Evolutionary conservation across 371 early-diverging fungal genomes (phyloP).

Genomic region (Mucor ambiguus): DNA sequence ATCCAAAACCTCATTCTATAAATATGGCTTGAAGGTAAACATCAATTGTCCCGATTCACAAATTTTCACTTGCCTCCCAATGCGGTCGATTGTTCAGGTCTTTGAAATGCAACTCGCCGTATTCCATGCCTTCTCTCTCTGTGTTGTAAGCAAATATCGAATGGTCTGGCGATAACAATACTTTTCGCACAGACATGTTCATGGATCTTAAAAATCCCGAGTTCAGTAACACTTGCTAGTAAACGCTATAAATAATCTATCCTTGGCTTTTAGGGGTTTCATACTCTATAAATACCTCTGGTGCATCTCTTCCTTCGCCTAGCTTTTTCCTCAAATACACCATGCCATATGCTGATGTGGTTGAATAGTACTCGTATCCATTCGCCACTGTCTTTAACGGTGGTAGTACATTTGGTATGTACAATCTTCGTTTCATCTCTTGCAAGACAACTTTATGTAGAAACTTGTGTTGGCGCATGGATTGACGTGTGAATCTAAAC

Average conservation of each 20-base stretch:
- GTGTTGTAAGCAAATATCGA: conserved; percentile 63
- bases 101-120: conserved; percentile 66
- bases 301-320: conserved; percentile 41
- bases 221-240: conserved; percentile 60
- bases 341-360: conserved; percentile 58
- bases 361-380: conserved; percentile 68
- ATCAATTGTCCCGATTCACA: neutral
- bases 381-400: conserved; percentile 57
- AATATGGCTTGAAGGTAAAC: neutral
- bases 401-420: conserved; percentile 44
- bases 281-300: conserved; percentile 41
- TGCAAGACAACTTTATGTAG: conserved; percentile 37
- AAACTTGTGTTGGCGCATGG: conserved; percentile 36
- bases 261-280: neutral
- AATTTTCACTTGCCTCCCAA: conserved; percentile 37
- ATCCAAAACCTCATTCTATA: conserved; percentile 58
- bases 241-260: neutral
- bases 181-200: conserved; percentile 60
- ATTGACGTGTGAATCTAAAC: conserved; percentile 31
- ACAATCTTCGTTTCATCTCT: conserved; percentile 62
- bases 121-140: conserved; percentile 63
- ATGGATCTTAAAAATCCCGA: conserved; percentile 55
- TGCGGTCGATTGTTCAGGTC: conserved; percentile 38
- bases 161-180: conserved; percentile 63
- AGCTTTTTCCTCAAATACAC: conserved; percentile 59